These are phyloP conservation scores for Clarireedia monteithiana DNA, from an alignment of 2,329 filamentous ascomycete species.

Conservation along the genomic window DNA sequence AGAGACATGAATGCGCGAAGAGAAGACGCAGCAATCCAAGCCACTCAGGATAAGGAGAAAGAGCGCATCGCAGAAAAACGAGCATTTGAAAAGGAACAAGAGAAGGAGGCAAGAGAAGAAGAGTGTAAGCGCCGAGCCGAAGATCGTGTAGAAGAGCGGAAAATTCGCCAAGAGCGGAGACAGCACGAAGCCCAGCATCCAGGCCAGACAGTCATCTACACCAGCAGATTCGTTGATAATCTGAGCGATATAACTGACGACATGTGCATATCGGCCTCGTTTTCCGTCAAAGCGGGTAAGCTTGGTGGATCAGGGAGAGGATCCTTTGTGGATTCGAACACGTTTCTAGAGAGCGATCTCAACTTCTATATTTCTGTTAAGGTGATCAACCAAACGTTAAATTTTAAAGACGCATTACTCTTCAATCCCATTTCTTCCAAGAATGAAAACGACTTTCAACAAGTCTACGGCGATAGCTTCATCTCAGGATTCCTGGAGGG, in stretches of 20 bases:
- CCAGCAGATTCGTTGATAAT: background rate
- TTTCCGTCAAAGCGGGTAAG: background rate
- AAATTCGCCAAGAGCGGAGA: background rate
- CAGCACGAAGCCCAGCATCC: background rate
- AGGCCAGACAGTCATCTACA: background rate
- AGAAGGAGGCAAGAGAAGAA: background rate
- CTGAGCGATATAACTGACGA: background rate
- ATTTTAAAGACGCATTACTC: constrained; percentile 17
- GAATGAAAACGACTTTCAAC: no score
- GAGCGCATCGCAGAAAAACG: background rate
- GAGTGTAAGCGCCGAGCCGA: background rate
- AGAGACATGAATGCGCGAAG: background rate
- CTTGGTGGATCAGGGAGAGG: constrained; percentile 4
- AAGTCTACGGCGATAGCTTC: constrained; percentile 26
- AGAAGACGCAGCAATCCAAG: background rate
- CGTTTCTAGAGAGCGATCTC: constrained; percentile 25
- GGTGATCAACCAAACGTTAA: constrained; percentile 24
- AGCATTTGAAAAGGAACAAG: background rate
- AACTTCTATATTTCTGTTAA: constrained; percentile 26
- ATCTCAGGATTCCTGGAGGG: constrained; percentile 28
- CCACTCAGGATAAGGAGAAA: background rate
- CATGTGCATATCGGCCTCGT: background rate
- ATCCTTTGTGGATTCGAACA: constrained; percentile 6
- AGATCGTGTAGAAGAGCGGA: background rate
- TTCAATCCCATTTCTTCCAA: constrained; percentile 16